phyloP scores from a whole-genome alignment of 2,329 filamentous ascomycete species.

The Hypocrella siamensis region DNA sequence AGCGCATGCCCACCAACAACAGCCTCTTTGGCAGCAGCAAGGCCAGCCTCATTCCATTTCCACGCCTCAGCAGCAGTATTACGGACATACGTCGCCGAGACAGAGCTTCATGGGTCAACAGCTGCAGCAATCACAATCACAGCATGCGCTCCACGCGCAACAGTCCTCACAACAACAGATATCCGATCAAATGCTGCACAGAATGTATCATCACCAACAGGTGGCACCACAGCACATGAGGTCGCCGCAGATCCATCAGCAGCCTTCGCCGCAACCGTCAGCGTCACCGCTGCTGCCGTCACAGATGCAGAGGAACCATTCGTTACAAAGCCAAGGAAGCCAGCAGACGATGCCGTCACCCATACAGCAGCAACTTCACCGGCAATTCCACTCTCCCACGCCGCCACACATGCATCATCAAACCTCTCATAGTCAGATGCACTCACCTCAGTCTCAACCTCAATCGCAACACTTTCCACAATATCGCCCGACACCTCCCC shows the following conservation, averaged over 20 bases:
- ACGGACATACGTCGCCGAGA: slow-evolving; percentile 2
- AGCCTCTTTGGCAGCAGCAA: slow-evolving; percentile 1
- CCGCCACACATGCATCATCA: slow-evolving; percentile 2
- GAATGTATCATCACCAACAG: slow-evolving; percentile 5
- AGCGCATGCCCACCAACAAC: slow-evolving; percentile 8
- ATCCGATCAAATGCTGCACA: slow-evolving; percentile 4
- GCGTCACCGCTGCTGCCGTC: slow-evolving; percentile 3
- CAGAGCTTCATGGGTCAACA: slow-evolving; percentile 2
- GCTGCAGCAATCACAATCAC: slow-evolving; percentile 2
- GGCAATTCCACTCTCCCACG: slow-evolving; percentile 9
- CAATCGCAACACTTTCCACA: slow-evolving; percentile 3
- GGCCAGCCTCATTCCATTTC: slow-evolving; percentile 3
- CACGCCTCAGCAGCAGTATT: slow-evolving; percentile 4
- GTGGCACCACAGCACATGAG: slow-evolving; percentile 6
- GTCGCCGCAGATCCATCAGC: slow-evolving; percentile 8
- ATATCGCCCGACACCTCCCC: slow-evolving; percentile 6
- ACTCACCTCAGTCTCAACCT: slow-evolving; percentile 9
- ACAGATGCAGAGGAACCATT: slow-evolving; percentile 6
- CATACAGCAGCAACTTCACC: slow-evolving; percentile 12
- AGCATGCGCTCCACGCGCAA: slow-evolving; percentile 3
- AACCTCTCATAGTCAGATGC: slow-evolving; percentile 8
- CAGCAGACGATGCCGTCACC: slow-evolving; percentile 5
- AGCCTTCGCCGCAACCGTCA: slow-evolving; percentile 5
- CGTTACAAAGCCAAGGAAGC: slow-evolving; percentile 4
- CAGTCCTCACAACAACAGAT: slow-evolving; percentile 5